A percentile compares a stretch with the other conserved stretches of the same genome.
These are phyloP conservation scores for Penicillium dipodomyicola DNA, from an alignment of 495 filamentous ascomycete genomes.

Conservation along the genomic window DNA sequence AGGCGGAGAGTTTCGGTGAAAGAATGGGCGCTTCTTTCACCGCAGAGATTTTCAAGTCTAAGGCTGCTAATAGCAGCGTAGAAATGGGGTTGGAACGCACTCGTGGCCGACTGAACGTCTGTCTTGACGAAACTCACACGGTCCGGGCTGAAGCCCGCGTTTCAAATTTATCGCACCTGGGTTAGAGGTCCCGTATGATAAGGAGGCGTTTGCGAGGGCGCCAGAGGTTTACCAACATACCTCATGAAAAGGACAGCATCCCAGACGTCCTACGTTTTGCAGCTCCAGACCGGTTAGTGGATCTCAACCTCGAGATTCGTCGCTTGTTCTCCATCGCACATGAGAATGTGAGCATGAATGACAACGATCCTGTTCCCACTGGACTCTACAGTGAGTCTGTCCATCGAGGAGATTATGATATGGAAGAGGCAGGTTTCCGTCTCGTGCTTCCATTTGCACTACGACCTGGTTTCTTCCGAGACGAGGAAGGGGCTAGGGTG, in stretches of 20 bases:
- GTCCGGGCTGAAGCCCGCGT: too few species aligned
- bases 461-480: neutral
- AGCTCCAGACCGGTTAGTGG: slow-evolving; percentile 15
- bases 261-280: slow-evolving; percentile 29
- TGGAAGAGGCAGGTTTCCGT: slow-evolving; percentile 23
- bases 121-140: too few species aligned
- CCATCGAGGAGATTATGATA: slow-evolving; percentile 2
- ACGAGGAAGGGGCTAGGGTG: slow-evolving; percentile 22
- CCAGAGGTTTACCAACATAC: slow-evolving; percentile 25
- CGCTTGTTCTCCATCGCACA: neutral
- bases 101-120: too few species aligned
- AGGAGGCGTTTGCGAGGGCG: slow-evolving; percentile 20
- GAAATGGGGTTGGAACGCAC: too few species aligned
- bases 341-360: slow-evolving; percentile 12
- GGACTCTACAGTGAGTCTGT: slow-evolving; percentile 24
- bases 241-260: slow-evolving; percentile 13
- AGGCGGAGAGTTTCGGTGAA: too few species aligned
- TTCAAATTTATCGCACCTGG: slow-evolving; percentile 38
- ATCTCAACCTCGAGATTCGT: slow-evolving; percentile 20
- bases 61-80: too few species aligned
- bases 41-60: too few species aligned
- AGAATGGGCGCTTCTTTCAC: too few species aligned
- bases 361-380: slow-evolving; percentile 16
- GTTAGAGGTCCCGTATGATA: slow-evolving; percentile 28
- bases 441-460: slow-evolving; percentile 24